phyloP scores from a whole-genome alignment of 352 stramenopile species.

The Phytophthora chlamydospora region DNA sequence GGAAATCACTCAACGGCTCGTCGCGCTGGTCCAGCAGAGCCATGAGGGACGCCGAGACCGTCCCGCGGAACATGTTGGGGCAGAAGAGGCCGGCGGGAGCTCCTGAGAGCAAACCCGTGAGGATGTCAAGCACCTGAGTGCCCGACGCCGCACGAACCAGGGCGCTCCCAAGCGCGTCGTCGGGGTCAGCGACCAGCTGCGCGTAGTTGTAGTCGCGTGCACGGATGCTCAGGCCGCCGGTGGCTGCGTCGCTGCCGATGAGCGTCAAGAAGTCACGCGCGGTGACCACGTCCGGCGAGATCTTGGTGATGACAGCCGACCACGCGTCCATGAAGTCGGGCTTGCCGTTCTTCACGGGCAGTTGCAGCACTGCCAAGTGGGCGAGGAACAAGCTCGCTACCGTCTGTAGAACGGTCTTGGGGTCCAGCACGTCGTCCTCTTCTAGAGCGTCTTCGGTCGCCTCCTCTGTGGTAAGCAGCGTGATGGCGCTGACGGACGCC shows the following conservation, averaged over 20 bases:
- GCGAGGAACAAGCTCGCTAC: slow-evolving; percentile 60
- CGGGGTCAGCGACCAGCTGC: slow-evolving; percentile 58
- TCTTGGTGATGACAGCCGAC: slow-evolving; percentile 66
- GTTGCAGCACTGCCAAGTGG: slow-evolving; percentile 56
- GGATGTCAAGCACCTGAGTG: slow-evolving; percentile 70
- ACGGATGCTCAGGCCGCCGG: slow-evolving; percentile 48
- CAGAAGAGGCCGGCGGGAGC: slow-evolving; percentile 60
- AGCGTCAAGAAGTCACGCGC: slow-evolving; percentile 63
- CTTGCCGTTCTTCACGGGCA: slow-evolving; percentile 56
- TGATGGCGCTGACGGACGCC: slow-evolving; percentile 58
- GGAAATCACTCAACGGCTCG: slow-evolving; percentile 47
- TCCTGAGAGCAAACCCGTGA: slow-evolving; percentile 63
- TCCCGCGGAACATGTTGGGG: slow-evolving; percentile 77
- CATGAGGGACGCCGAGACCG: slow-evolving; percentile 55
- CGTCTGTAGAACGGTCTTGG: slow-evolving; percentile 43
- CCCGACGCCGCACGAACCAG: slow-evolving; percentile 55
- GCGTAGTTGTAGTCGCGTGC: slow-evolving; percentile 68
- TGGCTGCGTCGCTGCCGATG: slow-evolving; percentile 48
- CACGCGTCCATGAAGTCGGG: slow-evolving; percentile 78
- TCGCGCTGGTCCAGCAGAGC: slow-evolving; percentile 40
- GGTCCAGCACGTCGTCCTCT: slow-evolving; percentile 41
- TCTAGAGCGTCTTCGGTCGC: slow-evolving; percentile 51
- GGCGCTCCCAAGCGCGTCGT: slow-evolving; percentile 50
- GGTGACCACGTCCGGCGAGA: slow-evolving; percentile 69
- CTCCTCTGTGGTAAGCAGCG: slow-evolving; percentile 64